phyloP scores from a whole-genome alignment of 352 stramenopile species.

The Phytophthora pini region DNA sequence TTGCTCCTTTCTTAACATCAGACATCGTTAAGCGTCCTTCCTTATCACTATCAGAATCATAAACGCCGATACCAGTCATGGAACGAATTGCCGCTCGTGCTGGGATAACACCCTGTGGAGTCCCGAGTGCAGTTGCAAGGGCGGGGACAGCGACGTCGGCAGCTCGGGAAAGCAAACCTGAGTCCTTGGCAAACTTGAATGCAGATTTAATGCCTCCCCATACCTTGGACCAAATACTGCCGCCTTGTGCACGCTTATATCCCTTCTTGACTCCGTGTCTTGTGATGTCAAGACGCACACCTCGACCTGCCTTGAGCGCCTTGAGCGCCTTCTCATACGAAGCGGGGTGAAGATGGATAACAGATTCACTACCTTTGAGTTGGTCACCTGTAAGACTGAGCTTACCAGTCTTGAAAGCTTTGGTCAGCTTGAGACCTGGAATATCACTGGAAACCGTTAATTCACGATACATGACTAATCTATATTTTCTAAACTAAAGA shows the following conservation, averaged over 20 bases:
- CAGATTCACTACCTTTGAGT: no score
- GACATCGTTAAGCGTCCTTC: not conserved
- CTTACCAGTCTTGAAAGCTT: not conserved
- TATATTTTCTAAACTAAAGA: not conserved
- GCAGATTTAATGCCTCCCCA: slow-evolving; percentile 17
- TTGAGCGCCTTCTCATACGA: no score
- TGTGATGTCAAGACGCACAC: slow-evolving; percentile 2
- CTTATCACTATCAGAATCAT: slow-evolving; percentile 9
- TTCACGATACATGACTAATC: not conserved
- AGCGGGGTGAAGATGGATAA: no score
- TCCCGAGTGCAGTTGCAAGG: not conserved
- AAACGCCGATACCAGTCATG: slow-evolving; percentile 8
- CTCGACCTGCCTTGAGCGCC: no score
- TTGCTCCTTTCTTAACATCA: slow-evolving; percentile 11
- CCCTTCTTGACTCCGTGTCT: no score
- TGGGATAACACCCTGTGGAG: not conserved
- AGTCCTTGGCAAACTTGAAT: slow-evolving; percentile 24
- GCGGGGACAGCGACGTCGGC: slow-evolving; percentile 2
- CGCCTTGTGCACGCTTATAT: not conserved
- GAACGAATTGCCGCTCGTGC: not conserved
- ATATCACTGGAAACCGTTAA: not conserved
- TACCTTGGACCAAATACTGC: slow-evolving; percentile 9
- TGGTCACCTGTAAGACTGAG: no score
- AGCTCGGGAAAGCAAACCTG: not conserved
- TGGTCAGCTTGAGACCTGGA: no score